Percentiles rank a stretch among this genome's conserved stretches.
These are phyloP conservation scores for Danielia oregonensis DNA, from an alignment of 805 yeast species.

Conservation along the genomic window DNA sequence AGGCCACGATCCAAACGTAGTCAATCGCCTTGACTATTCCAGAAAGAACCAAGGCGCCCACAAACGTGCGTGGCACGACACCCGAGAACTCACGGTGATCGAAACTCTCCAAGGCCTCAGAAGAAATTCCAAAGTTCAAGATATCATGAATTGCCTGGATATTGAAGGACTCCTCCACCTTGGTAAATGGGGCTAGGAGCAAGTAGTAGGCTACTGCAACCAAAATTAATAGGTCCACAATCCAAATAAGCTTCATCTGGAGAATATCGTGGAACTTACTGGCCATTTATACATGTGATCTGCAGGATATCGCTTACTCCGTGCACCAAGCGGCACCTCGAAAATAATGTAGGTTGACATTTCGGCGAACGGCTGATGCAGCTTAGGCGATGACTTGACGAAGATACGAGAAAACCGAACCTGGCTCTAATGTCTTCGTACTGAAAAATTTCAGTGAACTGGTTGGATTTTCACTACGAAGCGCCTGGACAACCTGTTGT, in stretches of 20 bases:
- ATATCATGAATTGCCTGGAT: constrained; percentile 87
- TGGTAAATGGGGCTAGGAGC: constrained; percentile 70
- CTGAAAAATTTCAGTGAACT: no score
- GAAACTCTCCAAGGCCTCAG: constrained; percentile 38
- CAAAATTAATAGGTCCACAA: constrained; percentile 30
- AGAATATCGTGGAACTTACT: constrained; percentile 1
- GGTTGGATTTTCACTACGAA: no score
- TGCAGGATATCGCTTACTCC: no score
- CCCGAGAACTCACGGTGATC: constrained; percentile 87
- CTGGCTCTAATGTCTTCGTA: no score
- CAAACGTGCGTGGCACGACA: constrained; percentile 80
- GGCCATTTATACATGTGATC: no score
- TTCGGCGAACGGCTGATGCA: no score
- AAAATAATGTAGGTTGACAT: no score
- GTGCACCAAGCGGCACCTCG: no score
- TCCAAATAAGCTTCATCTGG: constrained; percentile 11
- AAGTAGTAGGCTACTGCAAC: constrained; percentile 48
- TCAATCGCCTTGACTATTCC: constrained; percentile 37
- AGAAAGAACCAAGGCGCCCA: constrained; percentile 63
- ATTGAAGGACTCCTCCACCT: constrained; percentile 92
- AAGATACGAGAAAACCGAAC: no score
- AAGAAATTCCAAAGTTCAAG: constrained; percentile 54
- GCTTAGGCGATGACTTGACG: no score
- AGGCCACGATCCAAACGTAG: constrained; percentile 8
- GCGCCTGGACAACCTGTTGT: no score